Evolutionary conservation across 306 rosid species (phyloP).

Genomic region (Hippophae rhamnoides): DNA sequence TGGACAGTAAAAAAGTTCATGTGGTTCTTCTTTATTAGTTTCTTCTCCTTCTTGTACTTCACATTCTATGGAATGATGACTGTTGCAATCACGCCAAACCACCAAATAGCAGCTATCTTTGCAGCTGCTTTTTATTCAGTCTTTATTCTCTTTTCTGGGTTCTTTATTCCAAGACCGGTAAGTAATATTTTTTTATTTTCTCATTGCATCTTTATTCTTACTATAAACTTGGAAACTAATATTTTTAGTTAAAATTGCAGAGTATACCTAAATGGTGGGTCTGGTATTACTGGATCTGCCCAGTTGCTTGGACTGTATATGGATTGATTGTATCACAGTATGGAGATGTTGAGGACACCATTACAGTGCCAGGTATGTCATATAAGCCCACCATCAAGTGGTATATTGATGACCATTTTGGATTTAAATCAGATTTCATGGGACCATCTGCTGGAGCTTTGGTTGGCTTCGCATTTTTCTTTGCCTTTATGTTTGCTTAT

Average conservation of each 20-base stretch:
- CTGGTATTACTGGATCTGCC: constrained; percentile 26
- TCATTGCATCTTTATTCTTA: neutral
- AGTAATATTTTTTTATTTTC: neutral
- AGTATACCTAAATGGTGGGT: constrained; percentile 29
- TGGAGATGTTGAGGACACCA: constrained; percentile 19
- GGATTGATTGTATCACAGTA: constrained; percentile 27
- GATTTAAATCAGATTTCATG: constrained; percentile 20
- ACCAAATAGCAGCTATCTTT: constrained; percentile 17
- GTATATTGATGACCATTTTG: constrained; percentile 19
- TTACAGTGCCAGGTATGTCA: constrained; percentile 18
- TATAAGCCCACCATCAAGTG: constrained; percentile 19
- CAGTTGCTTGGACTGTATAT: constrained; percentile 30
- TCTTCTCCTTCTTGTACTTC: constrained; percentile 23
- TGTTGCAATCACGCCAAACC: constrained; percentile 25
- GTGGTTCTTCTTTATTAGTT: constrained; percentile 31
- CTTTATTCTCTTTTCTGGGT: constrained; percentile 23
- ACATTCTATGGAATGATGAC: constrained; percentile 33
- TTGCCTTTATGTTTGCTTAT: constrained; percentile 21
- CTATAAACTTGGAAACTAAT: neutral
- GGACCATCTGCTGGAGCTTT: constrained; percentile 26
- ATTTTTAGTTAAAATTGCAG: constrained; percentile 6
- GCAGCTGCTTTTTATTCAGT: constrained; percentile 23
- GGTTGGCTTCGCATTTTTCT: constrained; percentile 22
- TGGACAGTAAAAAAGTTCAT: constrained; percentile 24
- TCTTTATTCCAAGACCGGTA: constrained; percentile 28